Conservation (phyloP, 2,329 filamentous ascomycete species). For the Colletotrichum kahawae region DNA sequence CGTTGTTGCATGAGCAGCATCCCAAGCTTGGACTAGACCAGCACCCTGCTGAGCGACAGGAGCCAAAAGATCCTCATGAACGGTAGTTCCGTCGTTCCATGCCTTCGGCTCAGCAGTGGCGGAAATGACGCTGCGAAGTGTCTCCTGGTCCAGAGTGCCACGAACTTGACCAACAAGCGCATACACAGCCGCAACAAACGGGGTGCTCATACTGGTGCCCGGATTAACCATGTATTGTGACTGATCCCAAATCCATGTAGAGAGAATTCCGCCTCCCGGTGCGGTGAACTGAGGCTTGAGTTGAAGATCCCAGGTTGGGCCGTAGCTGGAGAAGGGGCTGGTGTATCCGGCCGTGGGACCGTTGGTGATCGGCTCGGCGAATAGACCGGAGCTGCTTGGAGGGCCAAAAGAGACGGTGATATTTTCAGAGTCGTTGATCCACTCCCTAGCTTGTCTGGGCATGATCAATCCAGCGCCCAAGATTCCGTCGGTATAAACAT, state of each 20-base stretch:
- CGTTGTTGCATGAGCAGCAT: constrained; percentile 42
- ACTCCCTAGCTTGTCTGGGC: constrained; percentile 26
- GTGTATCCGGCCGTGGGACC: constrained; percentile 37
- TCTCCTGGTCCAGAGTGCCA: constrained; percentile 28
- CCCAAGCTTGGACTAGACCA: constrained; percentile 46
- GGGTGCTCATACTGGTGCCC: constrained; percentile 60
- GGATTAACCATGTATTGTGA: constrained; percentile 52
- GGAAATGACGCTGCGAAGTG: constrained; percentile 30
- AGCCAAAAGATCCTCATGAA: constrained; percentile 18
- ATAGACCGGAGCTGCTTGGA: constrained; percentile 4
- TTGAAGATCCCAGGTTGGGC: constrained; percentile 50
- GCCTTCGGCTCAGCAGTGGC: constrained; percentile 33
- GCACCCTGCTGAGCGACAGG: constrained; percentile 48
- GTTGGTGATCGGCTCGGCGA: constrained; percentile 22
- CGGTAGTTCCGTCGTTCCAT: constrained; percentile 32
- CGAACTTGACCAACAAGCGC: constrained; percentile 35
- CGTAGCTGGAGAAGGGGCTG: constrained; percentile 46
- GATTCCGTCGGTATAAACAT: constrained; percentile 8
- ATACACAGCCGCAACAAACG: constrained; percentile 47
- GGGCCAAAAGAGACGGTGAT: constrained; percentile 27
- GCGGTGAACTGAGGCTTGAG: constrained; percentile 54
- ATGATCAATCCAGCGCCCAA: constrained; percentile 22
- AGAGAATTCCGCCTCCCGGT: constrained; percentile 55
- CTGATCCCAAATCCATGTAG: constrained; percentile 50
- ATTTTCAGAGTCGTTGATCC: constrained; percentile 26